Evolutionary conservation across 345 rosid genomes (phyloP).

Genomic region (Acer saccharum): DNA sequence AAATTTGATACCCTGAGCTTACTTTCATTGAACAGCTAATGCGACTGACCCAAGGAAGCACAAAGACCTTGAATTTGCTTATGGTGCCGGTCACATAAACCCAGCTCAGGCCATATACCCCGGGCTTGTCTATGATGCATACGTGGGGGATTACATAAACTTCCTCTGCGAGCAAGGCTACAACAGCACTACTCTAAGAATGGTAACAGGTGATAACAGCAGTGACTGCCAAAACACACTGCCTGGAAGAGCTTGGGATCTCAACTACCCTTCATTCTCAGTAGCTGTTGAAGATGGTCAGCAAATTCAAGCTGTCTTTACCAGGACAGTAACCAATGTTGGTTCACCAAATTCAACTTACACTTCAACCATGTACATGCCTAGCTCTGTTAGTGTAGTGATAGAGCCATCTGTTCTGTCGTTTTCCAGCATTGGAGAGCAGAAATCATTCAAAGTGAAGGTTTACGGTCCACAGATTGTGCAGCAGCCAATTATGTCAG

Average conservation of each 20-base stretch:
- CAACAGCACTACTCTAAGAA: slow-evolving; percentile 27
- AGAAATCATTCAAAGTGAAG: slow-evolving; percentile 29
- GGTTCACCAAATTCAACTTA: slow-evolving; percentile 43
- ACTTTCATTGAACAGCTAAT: slow-evolving; percentile 12
- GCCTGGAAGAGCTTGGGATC: slow-evolving; percentile 45
- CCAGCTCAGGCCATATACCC: slow-evolving; percentile 38
- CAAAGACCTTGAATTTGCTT: slow-evolving; percentile 38
- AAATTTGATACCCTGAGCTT: background rate
- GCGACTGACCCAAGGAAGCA: slow-evolving; percentile 36
- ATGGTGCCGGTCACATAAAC: slow-evolving; percentile 45
- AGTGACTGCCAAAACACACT: slow-evolving; percentile 23
- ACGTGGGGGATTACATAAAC: slow-evolving; percentile 37
- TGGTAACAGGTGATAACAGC: slow-evolving; percentile 35
- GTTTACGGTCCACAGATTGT: slow-evolving; percentile 25
- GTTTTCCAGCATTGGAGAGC: slow-evolving; percentile 34
- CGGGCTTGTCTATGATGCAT: slow-evolving; percentile 41
- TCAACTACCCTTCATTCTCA: slow-evolving; percentile 48
- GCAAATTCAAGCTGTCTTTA: slow-evolving; percentile 25
- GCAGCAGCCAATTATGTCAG: slow-evolving; percentile 37
- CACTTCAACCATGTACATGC: slow-evolving; percentile 14
- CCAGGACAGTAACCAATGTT: slow-evolving; percentile 54
- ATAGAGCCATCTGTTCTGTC: slow-evolving; percentile 35
- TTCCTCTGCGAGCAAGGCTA: slow-evolving; percentile 56
- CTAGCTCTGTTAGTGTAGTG: slow-evolving; percentile 13
- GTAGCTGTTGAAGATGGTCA: slow-evolving; percentile 37